Percentiles rank a stretch among this genome's conserved stretches.
Evolutionary conservation across 1,139 yeast species (phyloP).

Genomic region (Debaryomyces sp.): DNA sequence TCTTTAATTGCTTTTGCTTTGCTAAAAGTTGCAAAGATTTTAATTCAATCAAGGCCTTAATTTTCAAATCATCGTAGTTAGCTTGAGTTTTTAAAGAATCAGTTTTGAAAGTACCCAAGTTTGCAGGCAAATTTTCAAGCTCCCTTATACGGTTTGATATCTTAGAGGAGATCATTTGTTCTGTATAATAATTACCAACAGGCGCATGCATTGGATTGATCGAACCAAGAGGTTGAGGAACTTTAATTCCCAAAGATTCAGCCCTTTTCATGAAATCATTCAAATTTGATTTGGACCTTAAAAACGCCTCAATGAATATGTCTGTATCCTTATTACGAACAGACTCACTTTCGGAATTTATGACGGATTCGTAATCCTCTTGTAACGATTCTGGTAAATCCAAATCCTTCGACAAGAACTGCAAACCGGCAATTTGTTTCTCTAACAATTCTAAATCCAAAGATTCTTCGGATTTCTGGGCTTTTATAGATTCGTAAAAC

Average conservation of each 20-base stretch:
- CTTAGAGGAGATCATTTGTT: slow-evolving; percentile 54
- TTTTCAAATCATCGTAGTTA: slow-evolving; percentile 53
- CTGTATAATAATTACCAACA: slow-evolving; percentile 46
- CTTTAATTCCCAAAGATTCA: slow-evolving; percentile 31
- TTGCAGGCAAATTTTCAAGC: slow-evolving; percentile 76
- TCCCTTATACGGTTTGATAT: slow-evolving; percentile 73
- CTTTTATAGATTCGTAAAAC: slow-evolving; percentile 19
- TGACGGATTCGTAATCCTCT: slow-evolving; percentile 15
- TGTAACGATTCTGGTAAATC: slow-evolving; percentile 65
- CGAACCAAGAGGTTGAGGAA: slow-evolving; percentile 25
- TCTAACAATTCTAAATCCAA: slow-evolving; percentile 57
- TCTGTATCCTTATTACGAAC: slow-evolving; percentile 3
- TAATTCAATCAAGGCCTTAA: slow-evolving; percentile 75
- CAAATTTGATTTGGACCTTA: slow-evolving; percentile 10
- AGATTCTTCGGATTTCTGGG: slow-evolving; percentile 8
- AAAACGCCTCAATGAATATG: slow-evolving; percentile 14
- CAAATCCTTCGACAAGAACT: slow-evolving; percentile 73
- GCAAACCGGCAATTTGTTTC: slow-evolving; percentile 74
- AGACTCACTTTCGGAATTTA: slow-evolving; percentile 2
- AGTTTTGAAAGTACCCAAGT: slow-evolving; percentile 64
- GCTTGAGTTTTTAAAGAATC: slow-evolving; percentile 23
- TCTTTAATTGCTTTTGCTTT: slow-evolving; percentile 84
- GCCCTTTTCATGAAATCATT: slow-evolving; percentile 33
- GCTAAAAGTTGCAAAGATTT: slow-evolving; percentile 78
- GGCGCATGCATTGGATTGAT: slow-evolving; percentile 28